phyloP scores from a whole-genome alignment of 2,329 filamentous ascomycete species.

The Hysterium pulicare region DNA sequence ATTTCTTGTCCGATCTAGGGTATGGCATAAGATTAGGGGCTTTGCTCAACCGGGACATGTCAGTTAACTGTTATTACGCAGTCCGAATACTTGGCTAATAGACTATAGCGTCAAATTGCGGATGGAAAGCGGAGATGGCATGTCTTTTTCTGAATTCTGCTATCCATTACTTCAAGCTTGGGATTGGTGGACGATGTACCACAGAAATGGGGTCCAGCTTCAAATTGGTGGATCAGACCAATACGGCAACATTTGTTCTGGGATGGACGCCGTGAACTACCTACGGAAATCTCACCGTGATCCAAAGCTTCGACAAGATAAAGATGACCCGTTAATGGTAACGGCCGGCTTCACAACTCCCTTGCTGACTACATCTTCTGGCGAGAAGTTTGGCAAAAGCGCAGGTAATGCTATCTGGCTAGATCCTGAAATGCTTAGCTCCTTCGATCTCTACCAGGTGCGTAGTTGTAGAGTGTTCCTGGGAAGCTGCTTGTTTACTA shows the following conservation, averaged over 20 bases:
- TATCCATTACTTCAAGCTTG: slow-evolving; percentile 93
- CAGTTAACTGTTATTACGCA: slow-evolving; percentile 42
- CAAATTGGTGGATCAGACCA: slow-evolving; percentile 96
- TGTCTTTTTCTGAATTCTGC: slow-evolving; percentile 89
- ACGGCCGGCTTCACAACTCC: slow-evolving; percentile 89
- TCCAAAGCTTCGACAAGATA: slow-evolving; percentile 9
- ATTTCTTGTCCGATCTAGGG: slow-evolving; percentile 73
- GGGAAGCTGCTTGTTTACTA: neutral
- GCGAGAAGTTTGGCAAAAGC: slow-evolving; percentile 91
- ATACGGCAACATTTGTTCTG: slow-evolving; percentile 91
- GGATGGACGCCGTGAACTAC: slow-evolving; percentile 78
- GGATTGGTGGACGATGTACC: slow-evolving; percentile 92
- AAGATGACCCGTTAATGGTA: slow-evolving; percentile 38
- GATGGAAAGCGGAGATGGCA: slow-evolving; percentile 80
- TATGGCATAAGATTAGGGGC: slow-evolving; percentile 72
- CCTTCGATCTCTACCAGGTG: slow-evolving; percentile 80
- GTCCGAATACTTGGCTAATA: slow-evolving; percentile 15
- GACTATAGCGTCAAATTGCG: slow-evolving; percentile 68
- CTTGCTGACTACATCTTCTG: slow-evolving; percentile 77
- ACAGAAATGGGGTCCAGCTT: slow-evolving; percentile 65
- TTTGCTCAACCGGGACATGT: slow-evolving; percentile 87
- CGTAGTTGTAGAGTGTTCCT: slow-evolving; percentile 10
- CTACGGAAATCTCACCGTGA: slow-evolving; percentile 50
- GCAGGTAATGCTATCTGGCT: slow-evolving; percentile 94
- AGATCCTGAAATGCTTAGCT: slow-evolving; percentile 72